Evolutionary conservation across 139 green algal genomes (phyloP), one percentile per base, ranked within the genome.

Genomic region (Picochlorum sp.): DNA sequence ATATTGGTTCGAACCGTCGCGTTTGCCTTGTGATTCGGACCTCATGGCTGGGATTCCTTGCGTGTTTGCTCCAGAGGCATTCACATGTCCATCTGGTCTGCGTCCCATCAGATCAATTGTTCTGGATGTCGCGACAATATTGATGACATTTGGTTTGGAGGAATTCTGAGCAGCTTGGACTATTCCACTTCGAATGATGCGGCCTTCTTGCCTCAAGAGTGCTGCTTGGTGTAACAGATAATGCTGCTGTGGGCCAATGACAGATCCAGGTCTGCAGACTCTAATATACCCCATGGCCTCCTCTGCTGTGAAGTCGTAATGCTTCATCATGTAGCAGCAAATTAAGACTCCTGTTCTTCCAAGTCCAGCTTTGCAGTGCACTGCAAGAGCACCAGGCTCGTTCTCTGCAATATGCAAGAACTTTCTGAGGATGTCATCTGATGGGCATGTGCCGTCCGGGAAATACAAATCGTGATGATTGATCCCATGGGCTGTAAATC

Each of bases 301-400:
- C 72, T 87, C 75, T 6, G 83, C 78, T 3, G 76, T 88, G 74
- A 96, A 92, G 16, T 76, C 67, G 63, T 84, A 91, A 81, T 96
- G 85, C 75, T 96, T 96, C 77, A 97, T 96, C 56, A 95, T 83
- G 77, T 94, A 96, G 63, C 67, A 75, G 65, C 86, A 93, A 73
- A 96, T 94, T 52, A 97, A 82, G 47, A 96, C 82, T 4, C 77
- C 76, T 62, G 91, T 97, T 57, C 91, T 81, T n/a, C 91, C 91
- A 55, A 97, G 82, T 1, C 91, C 91, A 4, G 91, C 90, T 78
- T 97, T 97, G 83, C 90, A 97, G 78, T 97, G 90, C 11, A 97
- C 62, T 1, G 86, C 86, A 51, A 92, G 62, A 3, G 81, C 84
- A 14, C 87, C 85, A 13, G 66, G 64, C 69, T 90, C 84, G 1